Evolutionary conservation across 805 yeast species (phyloP), one percentile per base, ranked within the genome.

Genomic region (Wickerhamomyces bovis): DNA sequence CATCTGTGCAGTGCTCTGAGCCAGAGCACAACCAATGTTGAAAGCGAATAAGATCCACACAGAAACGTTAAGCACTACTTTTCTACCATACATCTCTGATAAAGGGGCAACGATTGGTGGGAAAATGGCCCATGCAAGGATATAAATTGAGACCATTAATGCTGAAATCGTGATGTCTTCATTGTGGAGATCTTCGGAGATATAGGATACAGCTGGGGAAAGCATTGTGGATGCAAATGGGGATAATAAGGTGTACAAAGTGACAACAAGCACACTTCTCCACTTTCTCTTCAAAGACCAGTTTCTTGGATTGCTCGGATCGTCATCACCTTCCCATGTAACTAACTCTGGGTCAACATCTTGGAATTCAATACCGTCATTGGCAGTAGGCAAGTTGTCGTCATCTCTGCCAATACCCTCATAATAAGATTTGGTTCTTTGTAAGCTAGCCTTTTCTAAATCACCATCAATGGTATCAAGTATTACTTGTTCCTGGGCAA

Each of bases 241-340:
- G 2, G 83, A 73, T 10, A 80, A 64, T 48, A 81, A 67, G 2
- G 87, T 73, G 61, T 79, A 81, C 4, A 74, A 38, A 0, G 84
- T 63, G 10, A 80, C 82, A 16, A 78, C 62, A 11, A 60, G 55
- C 4, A 78, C 70, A 43, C 75, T 70, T 15, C 59, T 48, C 56
- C 72, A 61, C 55, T 81, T 81, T 39, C 66, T 56, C 3, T 45
- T 16, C 1, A 44, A 22, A 0, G 72, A 25, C 87, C 87, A 83
- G 60, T 83, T 83, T 48, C 84, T 65, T n/a, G 89, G 88, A 57
- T 78, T 73, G 13, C 63, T 65, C 0, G 81, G 80, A 56, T 83
- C 89, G 44, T 76, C 73, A 16, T 70, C 72, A 3, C 81, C 80
- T 28, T 80, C 78, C 87, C 87, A 83, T 2, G 85, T 75, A 11